Percentiles rank a stretch among this genome's conserved stretches.
phyloP scores from a whole-genome alignment of 768 basidiomycete species.

The Termitomyces sp. region DNA sequence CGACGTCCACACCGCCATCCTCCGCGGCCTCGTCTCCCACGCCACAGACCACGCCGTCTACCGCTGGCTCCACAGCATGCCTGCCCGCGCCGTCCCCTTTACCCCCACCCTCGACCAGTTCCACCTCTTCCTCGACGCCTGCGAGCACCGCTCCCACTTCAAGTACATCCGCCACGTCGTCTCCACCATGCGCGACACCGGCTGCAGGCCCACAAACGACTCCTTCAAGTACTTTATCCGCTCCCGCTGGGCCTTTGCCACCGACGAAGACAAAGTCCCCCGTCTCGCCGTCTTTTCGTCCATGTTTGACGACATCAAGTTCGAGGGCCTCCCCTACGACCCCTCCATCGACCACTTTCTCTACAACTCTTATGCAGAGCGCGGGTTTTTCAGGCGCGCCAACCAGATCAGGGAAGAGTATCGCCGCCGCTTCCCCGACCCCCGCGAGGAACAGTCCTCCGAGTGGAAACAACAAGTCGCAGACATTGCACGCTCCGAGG shows the following conservation, averaged over 20 bases:
- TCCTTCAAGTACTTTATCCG: slow-evolving; percentile 47
- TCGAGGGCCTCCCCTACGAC: slow-evolving; percentile 37
- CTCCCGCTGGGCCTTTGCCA: slow-evolving; percentile 28
- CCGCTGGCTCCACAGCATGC: slow-evolving; percentile 51
- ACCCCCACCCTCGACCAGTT: slow-evolving; percentile 48
- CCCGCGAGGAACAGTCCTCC: slow-evolving; percentile 10
- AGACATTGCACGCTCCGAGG: slow-evolving; percentile 17
- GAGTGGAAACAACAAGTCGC: slow-evolving; percentile 12
- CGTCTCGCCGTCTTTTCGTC: slow-evolving; percentile 28
- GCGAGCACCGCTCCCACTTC: slow-evolving; percentile 23
- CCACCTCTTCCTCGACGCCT: slow-evolving; percentile 44
- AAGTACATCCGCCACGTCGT: slow-evolving; percentile 28
- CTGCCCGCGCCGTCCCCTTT: slow-evolving; percentile 37
- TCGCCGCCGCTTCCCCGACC: slow-evolving; percentile 17
- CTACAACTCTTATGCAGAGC: slow-evolving; percentile 35
- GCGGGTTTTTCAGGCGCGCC: slow-evolving; percentile 29
- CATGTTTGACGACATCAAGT: slow-evolving; percentile 42
- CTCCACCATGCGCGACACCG: slow-evolving; percentile 29
- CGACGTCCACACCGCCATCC: slow-evolving; percentile 43
- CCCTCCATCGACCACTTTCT: slow-evolving; percentile 34
- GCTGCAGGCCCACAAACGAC: slow-evolving; percentile 36
- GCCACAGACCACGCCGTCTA: slow-evolving; percentile 38
- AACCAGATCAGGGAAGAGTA: slow-evolving; percentile 34
- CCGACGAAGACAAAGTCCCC: slow-evolving; percentile 21
- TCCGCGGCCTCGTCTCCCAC: slow-evolving; percentile 40